A percentile compares a stretch with the other conserved stretches of the same genome.
phyloP scores from a whole-genome alignment of 306 rosid species.

The Albizia julibrissin region DNA sequence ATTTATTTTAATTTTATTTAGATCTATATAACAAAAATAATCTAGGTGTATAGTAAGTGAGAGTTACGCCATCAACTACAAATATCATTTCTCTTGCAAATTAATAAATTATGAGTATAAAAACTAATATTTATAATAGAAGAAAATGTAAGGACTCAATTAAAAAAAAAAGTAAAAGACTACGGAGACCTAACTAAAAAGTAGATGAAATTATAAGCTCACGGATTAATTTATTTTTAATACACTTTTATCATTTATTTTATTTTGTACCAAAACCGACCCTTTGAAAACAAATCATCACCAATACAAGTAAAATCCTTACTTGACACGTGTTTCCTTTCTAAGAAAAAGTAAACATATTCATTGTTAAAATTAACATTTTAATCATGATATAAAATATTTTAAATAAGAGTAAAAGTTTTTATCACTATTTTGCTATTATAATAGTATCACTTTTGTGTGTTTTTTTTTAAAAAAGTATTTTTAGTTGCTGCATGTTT shows the following conservation, averaged over 20 bases:
- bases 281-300: not conserved
- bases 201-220: not conserved
- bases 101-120: no score
- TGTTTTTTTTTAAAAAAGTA: not conserved
- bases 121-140: no score
- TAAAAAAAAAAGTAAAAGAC: no score
- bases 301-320: not conserved
- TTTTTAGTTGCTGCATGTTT: not conserved
- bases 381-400: not conserved
- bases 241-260: not conserved
- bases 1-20: no score
- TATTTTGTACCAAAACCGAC: not conserved
- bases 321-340: not conserved
- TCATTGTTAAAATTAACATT: not conserved
- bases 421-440: not conserved
- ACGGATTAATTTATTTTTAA: no score
- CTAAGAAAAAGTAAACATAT: not conserved
- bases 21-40: no score
- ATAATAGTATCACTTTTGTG: not conserved
- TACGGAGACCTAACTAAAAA: no score
- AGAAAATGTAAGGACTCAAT: no score
- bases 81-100: no score
- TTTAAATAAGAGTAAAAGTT: not conserved
- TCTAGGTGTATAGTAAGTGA: no score
- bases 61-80: no score